Percentiles rank a stretch among this genome's conserved stretches.
phyloP scores from a whole-genome alignment of 2,329 filamentous ascomycete genomes.

The Fusarium sp. region DNA sequence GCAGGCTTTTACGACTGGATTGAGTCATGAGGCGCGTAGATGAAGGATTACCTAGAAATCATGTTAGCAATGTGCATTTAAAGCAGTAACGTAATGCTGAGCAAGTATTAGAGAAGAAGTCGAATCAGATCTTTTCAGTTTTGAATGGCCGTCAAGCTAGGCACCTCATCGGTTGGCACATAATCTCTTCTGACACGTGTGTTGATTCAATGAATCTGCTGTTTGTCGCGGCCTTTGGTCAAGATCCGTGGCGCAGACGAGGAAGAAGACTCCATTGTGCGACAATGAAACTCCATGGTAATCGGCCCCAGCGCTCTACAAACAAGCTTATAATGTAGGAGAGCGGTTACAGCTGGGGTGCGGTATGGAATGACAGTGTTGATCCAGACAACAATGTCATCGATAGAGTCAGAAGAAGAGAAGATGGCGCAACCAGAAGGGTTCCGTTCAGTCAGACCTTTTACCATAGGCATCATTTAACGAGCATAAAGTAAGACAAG shows the following conservation, averaged over 20 bases:
- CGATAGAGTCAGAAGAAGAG: constrained; percentile 23
- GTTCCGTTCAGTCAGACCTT: constrained; percentile 67
- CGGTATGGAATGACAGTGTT: constrained; percentile 22
- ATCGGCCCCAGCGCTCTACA: constrained; percentile 26
- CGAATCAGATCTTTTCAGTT: constrained; percentile 82
- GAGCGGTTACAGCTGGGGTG: constrained; percentile 12
- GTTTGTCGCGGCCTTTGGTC: constrained; percentile 70
- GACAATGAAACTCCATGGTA: constrained; percentile 44
- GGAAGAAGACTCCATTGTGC: constrained; percentile 63
- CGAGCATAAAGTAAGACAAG: neutral
- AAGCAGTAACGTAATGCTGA: neutral
- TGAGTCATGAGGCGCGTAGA: constrained; percentile 10
- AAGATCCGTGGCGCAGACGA: constrained; percentile 54
- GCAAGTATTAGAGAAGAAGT: constrained; percentile 5
- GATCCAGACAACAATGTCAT: constrained; percentile 21
- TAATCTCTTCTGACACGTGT: constrained; percentile 28
- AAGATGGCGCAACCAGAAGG: constrained; percentile 56
- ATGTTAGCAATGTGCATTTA: constrained; percentile 8
- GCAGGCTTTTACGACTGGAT: neutral
- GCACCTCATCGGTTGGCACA: constrained; percentile 60
- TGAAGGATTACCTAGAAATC: neutral
- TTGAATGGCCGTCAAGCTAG: constrained; percentile 60
- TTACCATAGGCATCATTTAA: constrained; percentile 70
- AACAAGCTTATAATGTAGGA: constrained; percentile 21
- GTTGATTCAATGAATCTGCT: constrained; percentile 39